Percentiles rank a stretch among this genome's conserved stretches.
Conservation (phyloP, 2,329 filamentous ascomycete genomes). For the Colletotrichum chlorophyti region DNA sequence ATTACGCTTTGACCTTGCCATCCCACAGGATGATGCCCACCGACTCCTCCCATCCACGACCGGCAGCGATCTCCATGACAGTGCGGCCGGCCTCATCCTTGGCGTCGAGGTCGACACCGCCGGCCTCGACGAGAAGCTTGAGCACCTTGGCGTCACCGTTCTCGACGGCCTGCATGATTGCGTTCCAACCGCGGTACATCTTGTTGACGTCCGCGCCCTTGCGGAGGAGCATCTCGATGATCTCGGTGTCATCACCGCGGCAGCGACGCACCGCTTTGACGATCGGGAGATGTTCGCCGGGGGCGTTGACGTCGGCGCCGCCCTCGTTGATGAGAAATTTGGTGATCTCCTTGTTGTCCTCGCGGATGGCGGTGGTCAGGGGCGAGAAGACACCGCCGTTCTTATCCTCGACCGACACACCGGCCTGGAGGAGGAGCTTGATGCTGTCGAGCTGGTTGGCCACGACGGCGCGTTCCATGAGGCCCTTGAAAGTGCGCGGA, state of each 20-base stretch:
- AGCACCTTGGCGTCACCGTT: conserved; percentile 65
- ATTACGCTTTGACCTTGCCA: conserved; percentile 16
- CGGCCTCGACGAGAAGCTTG: conserved; percentile 55
- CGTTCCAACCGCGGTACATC: conserved; percentile 71
- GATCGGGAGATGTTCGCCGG: conserved; percentile 74
- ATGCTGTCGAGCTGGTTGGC: conserved; percentile 72
- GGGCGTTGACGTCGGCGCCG: conserved; percentile 69
- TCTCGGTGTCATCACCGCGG: conserved; percentile 61
- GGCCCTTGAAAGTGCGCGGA: conserved; percentile 68
- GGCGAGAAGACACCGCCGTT: conserved; percentile 77
- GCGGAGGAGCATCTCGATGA: conserved; percentile 67
- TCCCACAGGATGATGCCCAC: conserved; percentile 48
- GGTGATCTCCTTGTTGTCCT: conserved; percentile 67
- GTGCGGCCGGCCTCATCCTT: conserved; percentile 60
- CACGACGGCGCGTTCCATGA: conserved; percentile 71
- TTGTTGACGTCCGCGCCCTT: conserved; percentile 73
- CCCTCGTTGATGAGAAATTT: conserved; percentile 66
- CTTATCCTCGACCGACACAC: conserved; percentile 73
- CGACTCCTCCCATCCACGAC: conserved; percentile 65
- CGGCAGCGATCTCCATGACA: conserved; percentile 64
- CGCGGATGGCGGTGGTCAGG: conserved; percentile 71
- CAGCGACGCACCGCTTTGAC: conserved; percentile 72
- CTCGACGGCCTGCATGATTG: conserved; percentile 69
- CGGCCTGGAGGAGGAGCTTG: conserved; percentile 68
- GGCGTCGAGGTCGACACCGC: conserved; percentile 57